phyloP scores from a whole-genome alignment of 1,284 basidiomycete genomes.

The Agaricales sp. region DNA sequence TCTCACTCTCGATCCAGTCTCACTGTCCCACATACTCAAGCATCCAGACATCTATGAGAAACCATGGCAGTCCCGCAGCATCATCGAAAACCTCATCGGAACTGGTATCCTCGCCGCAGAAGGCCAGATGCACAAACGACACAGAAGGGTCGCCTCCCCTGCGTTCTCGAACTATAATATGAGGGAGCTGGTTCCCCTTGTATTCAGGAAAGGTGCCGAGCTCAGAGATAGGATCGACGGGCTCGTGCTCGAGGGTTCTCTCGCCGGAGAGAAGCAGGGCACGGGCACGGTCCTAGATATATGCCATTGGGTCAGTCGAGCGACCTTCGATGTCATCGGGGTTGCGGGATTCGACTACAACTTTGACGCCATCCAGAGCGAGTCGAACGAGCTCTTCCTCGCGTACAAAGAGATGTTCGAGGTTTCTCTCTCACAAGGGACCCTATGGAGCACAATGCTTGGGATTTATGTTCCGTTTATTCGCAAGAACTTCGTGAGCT shows the following conservation, averaged over 20 bases:
- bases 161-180: slow-evolving; percentile 72
- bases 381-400: slow-evolving; percentile 61
- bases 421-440: slow-evolving; percentile 46
- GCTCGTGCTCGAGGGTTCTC: slow-evolving; percentile 22
- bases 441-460: slow-evolving; percentile 34
- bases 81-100: slow-evolving; percentile 69
- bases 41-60: slow-evolving; percentile 65
- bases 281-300: slow-evolving; percentile 40
- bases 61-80: slow-evolving; percentile 63
- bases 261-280: slow-evolving; percentile 13
- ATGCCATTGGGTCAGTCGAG: slow-evolving; percentile 63
- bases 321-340: slow-evolving; percentile 76
- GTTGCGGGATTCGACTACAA: slow-evolving; percentile 70
- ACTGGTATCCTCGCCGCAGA: slow-evolving; percentile 71
- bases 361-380: slow-evolving; percentile 68
- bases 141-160: slow-evolving; percentile 63
- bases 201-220: slow-evolving; percentile 56
- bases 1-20: slow-evolving; percentile 65
- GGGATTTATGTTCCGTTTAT: slow-evolving; percentile 53
- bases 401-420: slow-evolving; percentile 81
- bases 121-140: slow-evolving; percentile 61
- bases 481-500: slow-evolving; percentile 44
- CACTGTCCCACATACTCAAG: slow-evolving; percentile 60
- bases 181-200: slow-evolving; percentile 55
- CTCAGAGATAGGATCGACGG: slow-evolving; percentile 49